Conservation (phyloP, 352 stramenopile genomes). For the Globisporangium nodosum region DNA sequence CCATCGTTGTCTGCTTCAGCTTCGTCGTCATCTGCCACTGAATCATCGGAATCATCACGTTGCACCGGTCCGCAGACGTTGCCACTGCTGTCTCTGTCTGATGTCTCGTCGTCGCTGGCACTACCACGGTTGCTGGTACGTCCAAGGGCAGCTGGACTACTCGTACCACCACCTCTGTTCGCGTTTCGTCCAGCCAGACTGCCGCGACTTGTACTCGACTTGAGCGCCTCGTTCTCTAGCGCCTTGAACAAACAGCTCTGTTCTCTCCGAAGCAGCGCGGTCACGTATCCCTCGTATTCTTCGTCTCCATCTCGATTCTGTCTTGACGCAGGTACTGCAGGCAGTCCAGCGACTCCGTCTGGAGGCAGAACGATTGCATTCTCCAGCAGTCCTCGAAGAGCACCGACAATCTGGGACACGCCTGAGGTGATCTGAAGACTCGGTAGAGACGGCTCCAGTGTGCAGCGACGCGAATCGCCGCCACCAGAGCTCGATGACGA, state of each 20-base stretch:
- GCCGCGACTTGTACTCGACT: conserved; percentile 2
- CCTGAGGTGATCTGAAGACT: not conserved
- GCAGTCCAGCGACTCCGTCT: not conserved
- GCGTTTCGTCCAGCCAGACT: not conserved
- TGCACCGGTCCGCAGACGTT: not conserved
- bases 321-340: not conserved
- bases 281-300: conserved; percentile 33
- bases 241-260: conserved; percentile 26
- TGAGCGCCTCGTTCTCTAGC: conserved; percentile 1
- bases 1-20: conserved; percentile 17
- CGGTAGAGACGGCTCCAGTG: not conserved
- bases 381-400: conserved; percentile 23
- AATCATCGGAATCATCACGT: conserved; percentile 6
- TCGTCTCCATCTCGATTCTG: conserved; percentile 17
- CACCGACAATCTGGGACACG: not conserved
- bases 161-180: not conserved
- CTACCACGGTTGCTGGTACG: not conserved
- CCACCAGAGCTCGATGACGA: too few species aligned
- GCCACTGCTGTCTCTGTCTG: not conserved
- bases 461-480: not conserved
- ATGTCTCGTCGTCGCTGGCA: not conserved
- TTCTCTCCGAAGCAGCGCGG: conserved; percentile 21
- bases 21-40: conserved; percentile 10
- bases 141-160: not conserved
- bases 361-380: conserved; percentile 6